A percentile compares a stretch with the other conserved stretches of the same genome.
Evolutionary conservation across 2,329 filamentous ascomycete species (phyloP).

Genomic region (Aspergillus jensenii): DNA sequence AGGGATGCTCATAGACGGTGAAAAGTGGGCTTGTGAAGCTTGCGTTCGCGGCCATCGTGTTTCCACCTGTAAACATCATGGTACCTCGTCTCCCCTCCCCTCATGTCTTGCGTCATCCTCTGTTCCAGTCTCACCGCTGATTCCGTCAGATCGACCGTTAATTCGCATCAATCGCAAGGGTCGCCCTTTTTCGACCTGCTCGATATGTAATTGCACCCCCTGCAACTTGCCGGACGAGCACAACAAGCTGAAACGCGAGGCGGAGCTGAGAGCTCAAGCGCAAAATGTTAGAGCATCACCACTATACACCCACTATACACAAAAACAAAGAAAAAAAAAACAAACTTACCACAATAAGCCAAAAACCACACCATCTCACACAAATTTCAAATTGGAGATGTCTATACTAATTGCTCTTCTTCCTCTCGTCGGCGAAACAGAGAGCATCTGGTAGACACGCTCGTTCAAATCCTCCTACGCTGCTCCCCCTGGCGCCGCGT

Average conservation of each 20-base stretch:
- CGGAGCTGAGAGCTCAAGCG: conserved; percentile 22
- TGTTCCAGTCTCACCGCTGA: background rate
- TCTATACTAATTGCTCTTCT: conserved; percentile 17
- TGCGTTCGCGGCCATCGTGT: conserved; percentile 96
- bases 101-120: background rate
- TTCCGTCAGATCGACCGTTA: conserved; percentile 72
- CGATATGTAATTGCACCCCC: conserved; percentile 79
- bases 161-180: conserved; percentile 97
- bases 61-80: conserved; percentile 91
- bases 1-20: conserved; percentile 80
- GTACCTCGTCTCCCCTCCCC: conserved; percentile 47
- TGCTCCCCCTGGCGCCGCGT: conserved; percentile 22
- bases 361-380: conserved; percentile 1
- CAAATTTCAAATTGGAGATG: conserved; percentile 9
- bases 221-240: conserved; percentile 90
- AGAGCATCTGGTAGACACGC: conserved; percentile 17
- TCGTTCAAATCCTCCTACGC: conserved; percentile 12
- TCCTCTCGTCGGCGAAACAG: conserved; percentile 8
- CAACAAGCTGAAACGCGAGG: conserved; percentile 57
- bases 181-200: conserved; percentile 91
- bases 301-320: background rate
- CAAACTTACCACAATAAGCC: background rate
- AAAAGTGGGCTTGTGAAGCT: conserved; percentile 96
- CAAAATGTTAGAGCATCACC: conserved; percentile 12
- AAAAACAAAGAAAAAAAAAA: background rate